Base-by-base conservation (phyloP, 495 filamentous ascomycete species). In the Podospora australis region DNA sequence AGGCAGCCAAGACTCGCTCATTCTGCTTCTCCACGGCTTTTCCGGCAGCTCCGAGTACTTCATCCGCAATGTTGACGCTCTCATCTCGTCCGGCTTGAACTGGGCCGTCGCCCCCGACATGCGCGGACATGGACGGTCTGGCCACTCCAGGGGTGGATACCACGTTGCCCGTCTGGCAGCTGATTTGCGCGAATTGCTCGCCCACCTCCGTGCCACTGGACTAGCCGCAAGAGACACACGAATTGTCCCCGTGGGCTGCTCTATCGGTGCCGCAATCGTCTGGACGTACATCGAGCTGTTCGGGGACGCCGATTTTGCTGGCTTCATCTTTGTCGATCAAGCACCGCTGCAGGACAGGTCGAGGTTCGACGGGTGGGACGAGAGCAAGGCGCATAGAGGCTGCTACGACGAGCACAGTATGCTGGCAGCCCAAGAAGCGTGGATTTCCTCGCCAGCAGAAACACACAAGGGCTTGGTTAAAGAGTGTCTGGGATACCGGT, bases 271-370 rank as follows among this genome's bases (percentile, higher is more conserved):
- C 10, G 67, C 72, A 0, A 62, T 75, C 2, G 47, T 75, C 6
- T 73, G 70, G 70, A 67, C 60, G 0, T 71, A 73, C 44, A 49
- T 66, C 5, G 65, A 70, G 42, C 62, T 75, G 0, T 74, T 71
- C 40, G 63, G 64, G 11, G 23, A 49, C 13, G 4, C 25, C 2
- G 57, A 55, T 8, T 67, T 73, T 43, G 22, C 48, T 0, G 66
- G 66, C 2, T 55, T 66, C 17, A 53, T 73, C 1, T 71, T 75
- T 36, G 70, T 73, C 6, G 72, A 75, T 57, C 72, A 75, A 41
- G 66, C 66, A 1, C 72, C 72, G 14, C 54, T 74, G 6, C 72
- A 75, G 53, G 67, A 75, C 36, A 57, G 56, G 22, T 52, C 63
- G 20, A 48, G 17, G 6, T 48, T 54, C 20, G 60, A 50, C 22